phyloP scores from a whole-genome alignment of 2,329 filamentous ascomycete species.

The Exophiala sp. region DNA sequence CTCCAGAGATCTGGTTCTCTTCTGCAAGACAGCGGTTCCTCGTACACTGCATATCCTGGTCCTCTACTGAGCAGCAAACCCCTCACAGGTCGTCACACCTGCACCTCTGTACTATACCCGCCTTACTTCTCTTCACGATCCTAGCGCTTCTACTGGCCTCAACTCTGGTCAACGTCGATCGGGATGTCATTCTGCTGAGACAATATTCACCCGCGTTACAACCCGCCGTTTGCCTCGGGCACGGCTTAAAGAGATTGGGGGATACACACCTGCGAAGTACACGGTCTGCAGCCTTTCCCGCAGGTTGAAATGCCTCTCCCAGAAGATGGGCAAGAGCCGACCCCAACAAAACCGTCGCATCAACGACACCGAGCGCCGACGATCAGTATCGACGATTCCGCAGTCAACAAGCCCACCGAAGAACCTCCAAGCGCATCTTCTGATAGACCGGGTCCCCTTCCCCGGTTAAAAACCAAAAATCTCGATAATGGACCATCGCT shows the following conservation, averaged over 20 bases:
- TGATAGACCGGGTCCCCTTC: conserved; percentile 35
- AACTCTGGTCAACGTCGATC: too few species aligned
- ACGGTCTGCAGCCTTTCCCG: neutral
- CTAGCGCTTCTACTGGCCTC: too few species aligned
- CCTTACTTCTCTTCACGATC: too few species aligned
- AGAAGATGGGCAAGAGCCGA: conserved; percentile 14
- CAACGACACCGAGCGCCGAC: conserved; percentile 44
- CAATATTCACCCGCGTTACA: too few species aligned
- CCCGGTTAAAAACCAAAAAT: conserved; percentile 39
- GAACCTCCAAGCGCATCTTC: conserved; percentile 20
- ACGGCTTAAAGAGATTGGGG: neutral
- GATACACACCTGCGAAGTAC: neutral
- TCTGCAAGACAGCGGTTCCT: too few species aligned
- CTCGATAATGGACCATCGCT: conserved; percentile 34
- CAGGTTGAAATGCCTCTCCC: conserved; percentile 14
- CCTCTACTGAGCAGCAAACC: too few species aligned
- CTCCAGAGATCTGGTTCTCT: too few species aligned
- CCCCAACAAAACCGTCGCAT: conserved; percentile 8
- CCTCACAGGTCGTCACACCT: too few species aligned
- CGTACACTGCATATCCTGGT: too few species aligned
- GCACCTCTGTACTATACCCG: too few species aligned
- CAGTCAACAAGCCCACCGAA: conserved; percentile 30
- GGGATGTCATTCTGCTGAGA: too few species aligned
- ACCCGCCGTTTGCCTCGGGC: neutral
- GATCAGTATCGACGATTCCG: conserved; percentile 57